Base-by-base conservation (phyloP, 2,329 filamentous ascomycete species). In the Teratosphaeria gauchensis region DNA sequence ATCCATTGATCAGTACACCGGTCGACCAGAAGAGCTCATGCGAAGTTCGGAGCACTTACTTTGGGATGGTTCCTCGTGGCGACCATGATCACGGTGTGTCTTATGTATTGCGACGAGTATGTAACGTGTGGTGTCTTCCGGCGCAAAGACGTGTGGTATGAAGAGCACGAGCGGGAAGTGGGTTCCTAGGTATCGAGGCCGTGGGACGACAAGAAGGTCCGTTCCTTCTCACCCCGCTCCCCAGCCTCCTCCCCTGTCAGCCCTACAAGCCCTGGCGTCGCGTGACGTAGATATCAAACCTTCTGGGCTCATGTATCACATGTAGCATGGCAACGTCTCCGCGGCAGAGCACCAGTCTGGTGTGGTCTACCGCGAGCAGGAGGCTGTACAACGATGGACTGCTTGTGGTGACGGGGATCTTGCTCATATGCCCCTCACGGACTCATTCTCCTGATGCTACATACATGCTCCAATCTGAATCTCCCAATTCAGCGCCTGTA, bases 41-140 rank as follows among this genome's bases (percentile, higher is more conserved):
- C 16, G n/a, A 11, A 2, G 19, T 19, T 19, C 42, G 42, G 42
- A 16, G 5, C n/a, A 48, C 42, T 8, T 48, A 48, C 77, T 52
- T 73, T 67, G 30, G 80, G 80, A 64, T 83, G 81, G 24, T 78
- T 75, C 64, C 81, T 78, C 42, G 81, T 83, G 35, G 79, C 81
- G 56, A 83, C 81, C 82, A 84, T 83, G 12, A 16, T 61, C 11
- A 19, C 21, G n/a, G 21, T 28, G 21, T 51, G 11, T 42, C 8
- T n/a, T 4, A 7, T 31, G 28, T 35, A 3, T 6, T 32, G 52
- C 52, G 52, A 53, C 21, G n/a, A n/a, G 19, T 16, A 9, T 21
- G 42, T 11, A n/a, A 19, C 3, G 42, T 5, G 42, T 11, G 7
- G 5, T 4, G 42, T 5, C 42, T 48, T 48, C 42, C 42, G 42